phyloP scores from a whole-genome alignment of 352 stramenopile genomes.

The Globisporangium yorkense region DNA sequence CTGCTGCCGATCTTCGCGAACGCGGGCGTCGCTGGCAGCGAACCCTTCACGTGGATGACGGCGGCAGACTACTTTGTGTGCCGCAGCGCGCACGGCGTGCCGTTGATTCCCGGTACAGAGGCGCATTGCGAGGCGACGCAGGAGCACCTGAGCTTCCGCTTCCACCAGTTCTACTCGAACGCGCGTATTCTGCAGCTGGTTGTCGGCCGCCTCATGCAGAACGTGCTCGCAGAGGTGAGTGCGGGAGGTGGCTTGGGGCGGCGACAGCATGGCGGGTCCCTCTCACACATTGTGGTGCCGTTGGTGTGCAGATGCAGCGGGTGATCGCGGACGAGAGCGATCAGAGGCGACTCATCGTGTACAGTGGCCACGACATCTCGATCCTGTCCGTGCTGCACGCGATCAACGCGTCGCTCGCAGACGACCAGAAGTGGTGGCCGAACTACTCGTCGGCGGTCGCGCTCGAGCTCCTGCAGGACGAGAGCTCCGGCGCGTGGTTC shows the following conservation, averaged over 20 bases:
- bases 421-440: conserved; percentile 60
- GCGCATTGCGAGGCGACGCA: conserved; percentile 25
- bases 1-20: conserved; percentile 43
- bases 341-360: conserved; percentile 59
- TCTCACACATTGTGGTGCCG: neutral
- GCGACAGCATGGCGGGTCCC: too few species aligned
- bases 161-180: conserved; percentile 80
- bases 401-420: conserved; percentile 33
- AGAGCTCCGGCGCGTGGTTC: conserved; percentile 38
- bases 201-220: conserved; percentile 50
- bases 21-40: neutral
- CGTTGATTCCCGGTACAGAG: conserved; percentile 52
- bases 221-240: conserved; percentile 46
- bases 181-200: conserved; percentile 59
- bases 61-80: conserved; percentile 75
- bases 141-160: conserved; percentile 65
- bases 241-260: neutral
- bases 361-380: conserved; percentile 81
- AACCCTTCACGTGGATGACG: conserved; percentile 63
- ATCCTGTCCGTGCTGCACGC: conserved; percentile 72
- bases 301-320: conserved; percentile 34
- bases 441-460: conserved; percentile 61
- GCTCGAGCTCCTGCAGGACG: conserved; percentile 68
- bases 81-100: conserved; percentile 40
- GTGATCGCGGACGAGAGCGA: conserved; percentile 21